These are phyloP conservation scores for Solanum megistacrolobum DNA, from an alignment of 257 asterid species.

Conservation along the genomic window DNA sequence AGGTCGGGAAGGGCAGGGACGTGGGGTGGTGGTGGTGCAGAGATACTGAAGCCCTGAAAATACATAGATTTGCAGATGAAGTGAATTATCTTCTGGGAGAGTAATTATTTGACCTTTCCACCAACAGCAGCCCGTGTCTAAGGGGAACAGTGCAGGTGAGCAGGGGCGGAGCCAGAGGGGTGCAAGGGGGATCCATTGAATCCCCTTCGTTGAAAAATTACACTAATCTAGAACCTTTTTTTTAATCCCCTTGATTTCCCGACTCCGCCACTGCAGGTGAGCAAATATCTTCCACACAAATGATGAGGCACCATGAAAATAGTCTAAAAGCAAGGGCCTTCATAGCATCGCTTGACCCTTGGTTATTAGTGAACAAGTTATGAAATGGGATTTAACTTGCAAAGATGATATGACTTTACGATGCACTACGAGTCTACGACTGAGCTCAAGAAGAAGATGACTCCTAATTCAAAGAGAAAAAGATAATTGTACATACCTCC, in stretches of 20 bases:
- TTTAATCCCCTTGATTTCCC: too few relatives aligned
- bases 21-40: too few relatives aligned
- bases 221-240: too few relatives aligned
- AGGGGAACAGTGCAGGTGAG: background rate
- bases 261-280: too few relatives aligned
- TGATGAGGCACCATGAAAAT: background rate
- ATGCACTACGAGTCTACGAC: background rate
- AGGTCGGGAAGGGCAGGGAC: too few relatives aligned
- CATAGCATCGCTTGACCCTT: background rate
- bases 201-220: too few relatives aligned
- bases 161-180: too few relatives aligned
- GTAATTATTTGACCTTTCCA: background rate
- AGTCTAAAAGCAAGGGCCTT: too few relatives aligned
- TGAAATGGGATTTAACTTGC: background rate
- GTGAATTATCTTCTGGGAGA: background rate
- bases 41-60: too few relatives aligned
- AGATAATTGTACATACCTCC: conserved; percentile 43
- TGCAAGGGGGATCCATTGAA: too few relatives aligned
- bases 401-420: background rate
- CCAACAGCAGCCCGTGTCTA: background rate
- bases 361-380: background rate
- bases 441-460: background rate
- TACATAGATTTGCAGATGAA: too few relatives aligned
- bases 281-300: background rate
- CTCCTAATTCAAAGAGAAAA: background rate